Conservation (phyloP, 805 yeast genomes). For the Yarrowia sp. region DNA sequence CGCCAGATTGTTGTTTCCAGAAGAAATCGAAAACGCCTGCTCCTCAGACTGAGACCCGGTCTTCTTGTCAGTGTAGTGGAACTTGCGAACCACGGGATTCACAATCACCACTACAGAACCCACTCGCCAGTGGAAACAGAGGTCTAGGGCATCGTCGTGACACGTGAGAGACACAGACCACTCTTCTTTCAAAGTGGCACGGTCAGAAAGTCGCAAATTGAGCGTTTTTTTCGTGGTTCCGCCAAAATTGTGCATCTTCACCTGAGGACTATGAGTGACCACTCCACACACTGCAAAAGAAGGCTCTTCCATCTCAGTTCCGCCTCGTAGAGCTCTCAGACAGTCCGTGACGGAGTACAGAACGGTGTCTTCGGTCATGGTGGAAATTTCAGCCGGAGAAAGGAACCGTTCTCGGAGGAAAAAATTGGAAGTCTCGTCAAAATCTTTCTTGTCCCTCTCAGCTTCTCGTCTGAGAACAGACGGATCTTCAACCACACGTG, state of each 20-base stretch:
- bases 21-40: background rate
- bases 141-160: background rate
- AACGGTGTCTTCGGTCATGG: background rate
- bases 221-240: background rate
- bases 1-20: constrained; percentile 15
- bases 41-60: no score
- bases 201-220: background rate
- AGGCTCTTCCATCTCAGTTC: background rate
- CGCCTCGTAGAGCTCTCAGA: constrained; percentile 3
- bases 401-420: constrained; percentile 10
- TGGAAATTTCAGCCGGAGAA: background rate
- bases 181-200: background rate
- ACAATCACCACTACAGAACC: background rate
- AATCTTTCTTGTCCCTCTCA: background rate
- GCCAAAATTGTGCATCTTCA: background rate
- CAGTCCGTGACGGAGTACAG: background rate
- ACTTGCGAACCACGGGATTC: background rate
- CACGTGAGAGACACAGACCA: constrained; percentile 12
- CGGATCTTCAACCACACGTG: background rate
- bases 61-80: no score
- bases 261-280: background rate
- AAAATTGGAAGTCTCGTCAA: background rate
- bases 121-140: constrained; percentile 2
- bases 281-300: constrained; percentile 18
- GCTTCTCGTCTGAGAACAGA: constrained; percentile 6